Conservation (phyloP, 345 rosid species). For the Rhizophora apiculata region DNA sequence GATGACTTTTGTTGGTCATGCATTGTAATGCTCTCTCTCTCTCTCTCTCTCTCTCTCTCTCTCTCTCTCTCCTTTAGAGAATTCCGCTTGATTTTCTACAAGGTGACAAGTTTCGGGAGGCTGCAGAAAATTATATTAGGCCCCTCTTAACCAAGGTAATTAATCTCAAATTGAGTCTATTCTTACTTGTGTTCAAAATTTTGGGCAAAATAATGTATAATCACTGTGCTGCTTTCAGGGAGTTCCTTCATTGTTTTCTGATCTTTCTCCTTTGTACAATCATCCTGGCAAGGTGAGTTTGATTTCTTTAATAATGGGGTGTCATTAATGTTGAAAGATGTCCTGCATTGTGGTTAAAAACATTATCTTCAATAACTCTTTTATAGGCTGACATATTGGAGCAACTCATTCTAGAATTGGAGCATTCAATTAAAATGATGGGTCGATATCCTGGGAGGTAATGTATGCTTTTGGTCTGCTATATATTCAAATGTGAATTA, state of each 20-base stretch:
- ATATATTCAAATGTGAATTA: not conserved
- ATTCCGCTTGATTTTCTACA: conserved; percentile 95
- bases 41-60: not conserved
- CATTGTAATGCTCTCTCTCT: not conserved
- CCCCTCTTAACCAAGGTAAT: conserved; percentile 86
- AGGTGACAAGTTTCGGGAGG: conserved; percentile 75
- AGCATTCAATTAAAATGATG: conserved; percentile 61
- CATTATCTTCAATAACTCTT: conserved; percentile 16
- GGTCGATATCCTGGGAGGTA: conserved; percentile 87
- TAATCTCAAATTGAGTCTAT: not conserved
- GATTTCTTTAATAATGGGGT: conserved; percentile 11
- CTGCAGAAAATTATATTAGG: conserved; percentile 69
- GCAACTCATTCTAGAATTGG: conserved; percentile 77
- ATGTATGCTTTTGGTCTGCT: conserved; percentile 15
- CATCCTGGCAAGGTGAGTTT: conserved; percentile 76
- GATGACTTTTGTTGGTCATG: not conserved
- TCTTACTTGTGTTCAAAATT: conserved; percentile 7
- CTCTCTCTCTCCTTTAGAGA: conserved; percentile 43
- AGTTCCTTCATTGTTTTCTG: conserved; percentile 95
- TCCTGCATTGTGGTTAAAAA: conserved; percentile 1
- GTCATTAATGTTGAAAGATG: conserved; percentile 6
- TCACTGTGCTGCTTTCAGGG: conserved; percentile 49
- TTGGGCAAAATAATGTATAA: conserved; percentile 11
- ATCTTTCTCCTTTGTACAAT: conserved; percentile 86
- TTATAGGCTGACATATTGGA: conserved; percentile 83